Base-by-base conservation (phyloP, 495 filamentous ascomycete species). In the Aspergillus heteromorphus region DNA sequence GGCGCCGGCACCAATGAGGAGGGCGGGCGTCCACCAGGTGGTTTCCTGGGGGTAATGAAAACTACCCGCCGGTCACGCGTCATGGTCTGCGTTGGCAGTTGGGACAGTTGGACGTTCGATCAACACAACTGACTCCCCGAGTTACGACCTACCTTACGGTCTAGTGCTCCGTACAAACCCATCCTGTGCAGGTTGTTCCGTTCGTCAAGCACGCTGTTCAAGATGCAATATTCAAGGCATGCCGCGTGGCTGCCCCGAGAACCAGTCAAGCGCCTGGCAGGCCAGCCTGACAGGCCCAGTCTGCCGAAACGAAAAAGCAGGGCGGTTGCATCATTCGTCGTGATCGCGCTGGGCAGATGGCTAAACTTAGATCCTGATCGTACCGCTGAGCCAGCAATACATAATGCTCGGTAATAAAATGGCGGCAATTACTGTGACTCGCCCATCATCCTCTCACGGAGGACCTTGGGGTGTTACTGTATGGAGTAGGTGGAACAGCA, bases 31-130 rank as follows among this genome's bases (percentile, higher is more conserved):
- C 40, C 50, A 52, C 49, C 54, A 23, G 36, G 48, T 19, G 54
- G 56, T 69, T 69, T 67, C 54, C 52, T 67, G 67, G 59, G 67
- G 60, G 65, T 70, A 70, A 70, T 70, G 61, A 54, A 66, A 62
- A 63, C 47, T 53, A 31, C 54, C 54, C 40, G 45, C 54, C 55
- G 58, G 64, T 64, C 57, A 61, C 56, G 55, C 52, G 54, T 57
- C 43, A 21, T 57, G 27, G 34, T 9, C 40, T 27, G 23, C 23
- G 23, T 7, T 27, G 23, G 23, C 23, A 27, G 23, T 27, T 27
- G 23, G 23, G n/a, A n/a, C n/a, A n/a, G n/a, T n/a, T n/a, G n/a
- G n/a, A n/a, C n/a, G n/a, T n/a, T n/a, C n/a, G n/a, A n/a, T n/a
- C n/a, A n/a, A n/a, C n/a, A n/a, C n/a, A n/a, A n/a, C n/a, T n/a